A percentile compares a stretch with the other conserved stretches of the same genome.
These are phyloP conservation scores for Brassica hybrid DNA, from an alignment of 441 rosid species.

Conservation along the genomic window DNA sequence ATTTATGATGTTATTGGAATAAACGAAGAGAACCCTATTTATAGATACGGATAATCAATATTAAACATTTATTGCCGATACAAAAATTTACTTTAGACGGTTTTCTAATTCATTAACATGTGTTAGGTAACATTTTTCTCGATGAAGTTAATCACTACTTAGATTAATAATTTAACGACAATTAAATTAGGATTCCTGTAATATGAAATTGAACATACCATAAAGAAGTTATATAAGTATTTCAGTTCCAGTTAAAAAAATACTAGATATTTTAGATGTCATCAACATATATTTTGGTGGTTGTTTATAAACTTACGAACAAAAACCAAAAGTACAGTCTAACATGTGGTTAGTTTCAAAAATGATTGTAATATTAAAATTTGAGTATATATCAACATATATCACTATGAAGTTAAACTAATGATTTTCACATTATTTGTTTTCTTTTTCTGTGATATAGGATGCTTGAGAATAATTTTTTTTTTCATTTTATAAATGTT, in stretches of 20 bases:
- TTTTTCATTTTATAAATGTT: not conserved
- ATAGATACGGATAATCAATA: not conserved
- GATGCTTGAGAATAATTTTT: not conserved
- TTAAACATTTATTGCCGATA: not conserved
- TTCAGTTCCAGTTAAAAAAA: not conserved
- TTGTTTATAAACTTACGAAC: not conserved
- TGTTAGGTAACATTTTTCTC: not conserved
- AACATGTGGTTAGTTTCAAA: not conserved
- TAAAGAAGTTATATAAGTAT: not conserved
- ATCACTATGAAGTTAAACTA: too few species aligned
- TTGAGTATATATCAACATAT: too few species aligned
- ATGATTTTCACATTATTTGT: not conserved
- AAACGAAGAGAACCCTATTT: slow-evolving; percentile 1
- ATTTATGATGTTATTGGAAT: not conserved
- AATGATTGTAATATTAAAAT: not conserved
- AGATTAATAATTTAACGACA: not conserved
- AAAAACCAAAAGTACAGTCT: not conserved
- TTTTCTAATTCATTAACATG: not conserved
- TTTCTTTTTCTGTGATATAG: not conserved
- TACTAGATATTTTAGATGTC: not conserved
- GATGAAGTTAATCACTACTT: too few species aligned
- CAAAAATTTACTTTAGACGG: not conserved
- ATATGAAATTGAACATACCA: not conserved
- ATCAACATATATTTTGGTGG: not conserved
- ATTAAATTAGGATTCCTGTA: not conserved